Evolutionary conservation across 768 basidiomycete genomes (phyloP), one percentile per base, ranked within the genome.

Genomic region (Tylopilus sp.): DNA sequence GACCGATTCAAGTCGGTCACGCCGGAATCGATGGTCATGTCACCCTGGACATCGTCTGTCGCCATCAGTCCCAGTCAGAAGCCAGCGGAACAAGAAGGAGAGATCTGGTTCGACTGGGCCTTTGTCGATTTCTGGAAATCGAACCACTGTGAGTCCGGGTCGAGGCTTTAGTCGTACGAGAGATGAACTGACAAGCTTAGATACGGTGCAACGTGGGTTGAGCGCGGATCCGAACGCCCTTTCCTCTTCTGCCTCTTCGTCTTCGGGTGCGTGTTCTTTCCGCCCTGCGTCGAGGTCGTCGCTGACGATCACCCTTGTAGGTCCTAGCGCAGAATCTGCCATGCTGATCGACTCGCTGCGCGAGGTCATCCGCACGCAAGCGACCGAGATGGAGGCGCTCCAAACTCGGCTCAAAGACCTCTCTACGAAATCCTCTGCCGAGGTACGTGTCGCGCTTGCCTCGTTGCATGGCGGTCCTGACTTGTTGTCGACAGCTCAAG

Each of bases 111-210:
- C 65, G 95, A 98, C 69, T 98, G 95, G 92, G 82, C 87, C 0
- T 98, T 98, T 71, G 84, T 97, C 7, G 97, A 99, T 70, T 99
- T 98, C 69, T 95, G 92, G 89, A 98, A 98, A 74, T 94, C 92
- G 42, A 95, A 96, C 65, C 97, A 94, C 65, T 92, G 96, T 96
- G 62, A 66, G 89, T 70, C 36, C 19, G 24, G 12, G 9, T 26
- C 19, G 37, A 48, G 42, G 53, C 22, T 46, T 45, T 45, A 26
- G 12, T 40, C 25, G 30, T n/a, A 6, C n/a, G 36, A 26, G 28
- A 16, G 16, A 28, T 12, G 42, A 12, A n/a, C 13, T 34, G n/a
- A 44, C 16, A 25, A 31, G 16, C 29, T 3, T 45, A 91, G 89
- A 89, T 71, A 82, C 89, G 16, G 75, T 91, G 3, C 90, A 93